Percentiles rank a stretch among this genome's conserved stretches.
phyloP scores from a whole-genome alignment of 305 asterid genomes.

The Coffea humblotiana region DNA sequence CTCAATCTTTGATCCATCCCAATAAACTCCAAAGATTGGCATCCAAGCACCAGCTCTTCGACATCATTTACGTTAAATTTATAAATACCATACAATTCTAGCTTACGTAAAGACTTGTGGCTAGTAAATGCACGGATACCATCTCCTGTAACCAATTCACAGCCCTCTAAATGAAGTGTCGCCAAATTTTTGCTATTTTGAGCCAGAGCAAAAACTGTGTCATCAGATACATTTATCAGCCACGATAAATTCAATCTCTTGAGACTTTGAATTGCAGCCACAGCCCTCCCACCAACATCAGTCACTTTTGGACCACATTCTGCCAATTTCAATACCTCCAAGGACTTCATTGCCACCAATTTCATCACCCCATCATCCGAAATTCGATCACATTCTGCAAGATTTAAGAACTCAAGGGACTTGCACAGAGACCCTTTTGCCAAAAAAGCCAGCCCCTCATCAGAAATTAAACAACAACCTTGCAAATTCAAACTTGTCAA shows the following conservation, averaged over 20 bases:
- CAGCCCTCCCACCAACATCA: conserved; percentile 16
- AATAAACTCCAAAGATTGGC: neutral
- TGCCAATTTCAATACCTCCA: conserved; percentile 26
- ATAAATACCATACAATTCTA: neutral
- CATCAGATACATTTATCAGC: conserved; percentile 30
- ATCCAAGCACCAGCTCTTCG: neutral
- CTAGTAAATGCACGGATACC: neutral
- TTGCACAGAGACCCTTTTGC: conserved; percentile 15
- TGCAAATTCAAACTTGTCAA: conserved; percentile 28
- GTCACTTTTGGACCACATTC: conserved; percentile 31
- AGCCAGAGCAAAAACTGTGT: conserved; percentile 21
- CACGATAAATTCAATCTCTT: conserved; percentile 32
- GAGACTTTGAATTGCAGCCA: conserved; percentile 15
- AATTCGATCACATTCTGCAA: conserved; percentile 36
- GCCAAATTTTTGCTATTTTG: conserved; percentile 24
- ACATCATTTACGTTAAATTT: neutral
- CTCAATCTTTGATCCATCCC: neutral
- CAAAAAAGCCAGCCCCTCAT: conserved; percentile 24
- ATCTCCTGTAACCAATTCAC: conserved; percentile 20
- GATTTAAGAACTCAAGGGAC: conserved; percentile 20
- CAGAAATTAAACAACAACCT: conserved; percentile 32
- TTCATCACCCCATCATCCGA: conserved; percentile 22
- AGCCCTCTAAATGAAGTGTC: conserved; percentile 30
- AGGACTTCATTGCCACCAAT: conserved; percentile 23
- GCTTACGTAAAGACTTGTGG: neutral